Base-by-base conservation (phyloP, 2,329 filamentous ascomycete genomes). In the Aspergillus uvarum region DNA sequence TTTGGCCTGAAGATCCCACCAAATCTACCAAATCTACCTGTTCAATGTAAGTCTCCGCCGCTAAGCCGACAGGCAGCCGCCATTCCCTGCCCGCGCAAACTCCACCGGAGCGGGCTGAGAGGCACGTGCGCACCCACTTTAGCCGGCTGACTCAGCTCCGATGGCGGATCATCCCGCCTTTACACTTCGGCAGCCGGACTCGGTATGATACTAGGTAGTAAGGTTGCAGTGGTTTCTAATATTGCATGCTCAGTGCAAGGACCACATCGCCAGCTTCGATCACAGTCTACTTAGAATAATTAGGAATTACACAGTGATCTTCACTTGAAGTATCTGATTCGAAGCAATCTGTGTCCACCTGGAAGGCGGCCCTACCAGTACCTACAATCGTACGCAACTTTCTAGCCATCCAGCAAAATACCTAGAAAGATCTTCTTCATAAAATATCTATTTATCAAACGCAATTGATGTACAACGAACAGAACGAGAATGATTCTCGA, bases 51-150 rank as follows among this genome's bases (percentile, higher is more conserved):
- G 24, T 26, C 7, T 38, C 50, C 19, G 31, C 31, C 50, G n/a
- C 50, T 51, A 51, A 21, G 26, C 38, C 53, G 71, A 68, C 63
- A 74, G 71, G 70, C 72, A 73, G 65, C 70, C 63, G 65, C 63
- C 59, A 67, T 66, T 65, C 44, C 42, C 52, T 54, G 60, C 29
- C 31, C 26, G 21, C 48, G 16, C 21, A 14, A 26, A 22, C 42
- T 3, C 47, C 21, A 16, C n/a, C 14, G 29, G 32, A 35, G 12
- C 32, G 32, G 32, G 32, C 32, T 16, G 14, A 16, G 32, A 31
- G 55, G 61, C 58, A 60, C 61, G 59, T 63, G 61, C 61, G 54
- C 49, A 10, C 32, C 26, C 38, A 44, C 38, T 44, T 44, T 19
- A 44, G 5, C 22, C n/a, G 38, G 51, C 47, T 58, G 54, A 63